phyloP scores from a whole-genome alignment of 2,329 filamentous ascomycete species.

The Metarhizium humberi region DNA sequence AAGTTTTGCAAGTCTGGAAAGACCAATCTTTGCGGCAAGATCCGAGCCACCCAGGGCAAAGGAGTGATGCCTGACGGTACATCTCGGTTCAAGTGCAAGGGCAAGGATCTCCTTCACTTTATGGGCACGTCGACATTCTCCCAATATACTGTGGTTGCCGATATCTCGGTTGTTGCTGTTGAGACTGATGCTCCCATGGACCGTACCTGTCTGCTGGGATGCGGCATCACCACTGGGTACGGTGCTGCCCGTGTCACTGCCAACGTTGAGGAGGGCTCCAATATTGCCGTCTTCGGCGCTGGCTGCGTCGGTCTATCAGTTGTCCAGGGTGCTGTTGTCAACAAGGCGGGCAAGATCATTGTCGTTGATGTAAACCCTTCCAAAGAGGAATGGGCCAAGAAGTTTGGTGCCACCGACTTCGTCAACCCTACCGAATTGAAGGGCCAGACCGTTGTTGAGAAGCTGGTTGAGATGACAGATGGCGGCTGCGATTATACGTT shows the following conservation, averaged over 20 bases:
- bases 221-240: slow-evolving; percentile 97
- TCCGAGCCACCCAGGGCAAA: slow-evolving; percentile 89
- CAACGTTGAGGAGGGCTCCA: slow-evolving; percentile 81
- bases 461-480: slow-evolving; percentile 94
- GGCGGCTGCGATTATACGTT: slow-evolving; percentile 98
- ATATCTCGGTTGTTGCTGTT: slow-evolving; percentile 95
- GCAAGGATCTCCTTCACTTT: slow-evolving; percentile 93
- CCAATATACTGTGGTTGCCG: slow-evolving; percentile 96
- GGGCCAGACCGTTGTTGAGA: slow-evolving; percentile 76
- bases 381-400: slow-evolving; percentile 87
- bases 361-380: slow-evolving; percentile 67
- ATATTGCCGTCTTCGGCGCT: slow-evolving; percentile 85
- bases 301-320: slow-evolving; percentile 94
- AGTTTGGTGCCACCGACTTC: slow-evolving; percentile 95
- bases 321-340: slow-evolving; percentile 84
- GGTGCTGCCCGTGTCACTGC: slow-evolving; percentile 92
- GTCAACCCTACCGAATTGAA: slow-evolving; percentile 81
- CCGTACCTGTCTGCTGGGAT: slow-evolving; percentile 89
- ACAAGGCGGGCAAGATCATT: slow-evolving; percentile 71
- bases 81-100: slow-evolving; percentile 87
- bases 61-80: slow-evolving; percentile 98
- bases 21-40: slow-evolving; percentile 98
- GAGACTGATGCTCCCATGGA: slow-evolving; percentile 89
- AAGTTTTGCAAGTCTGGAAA: slow-evolving; percentile 99
- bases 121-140: slow-evolving; percentile 99